phyloP scores from a whole-genome alignment of 2,329 filamentous ascomycete genomes.

The Rasamsonia emersonii region DNA sequence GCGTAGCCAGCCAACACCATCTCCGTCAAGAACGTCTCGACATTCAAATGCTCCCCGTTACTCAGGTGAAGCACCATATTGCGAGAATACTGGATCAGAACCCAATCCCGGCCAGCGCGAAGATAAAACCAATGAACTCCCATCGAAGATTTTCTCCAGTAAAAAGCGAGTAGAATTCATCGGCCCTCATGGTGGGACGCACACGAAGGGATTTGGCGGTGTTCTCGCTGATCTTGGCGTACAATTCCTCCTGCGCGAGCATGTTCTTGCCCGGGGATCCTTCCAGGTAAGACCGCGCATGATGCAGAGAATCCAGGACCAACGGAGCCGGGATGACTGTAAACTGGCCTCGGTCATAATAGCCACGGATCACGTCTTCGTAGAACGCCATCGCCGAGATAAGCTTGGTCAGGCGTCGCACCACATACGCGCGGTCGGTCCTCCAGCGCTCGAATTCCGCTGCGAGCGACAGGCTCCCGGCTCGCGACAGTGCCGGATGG shows the following conservation, averaged over 20 bases:
- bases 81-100: constrained; percentile 2
- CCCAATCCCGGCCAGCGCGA: constrained; percentile 12
- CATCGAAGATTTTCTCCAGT: constrained; percentile 13
- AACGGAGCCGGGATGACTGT: constrained; percentile 4
- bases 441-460: constrained; percentile 7
- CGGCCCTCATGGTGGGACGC: neutral
- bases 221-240: constrained; percentile 4
- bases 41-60: constrained; percentile 7
- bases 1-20: constrained; percentile 14
- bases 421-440: constrained; percentile 5
- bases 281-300: constrained; percentile 4
- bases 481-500: constrained; percentile 1
- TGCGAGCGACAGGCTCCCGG: constrained; percentile 3
- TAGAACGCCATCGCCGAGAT: constrained; percentile 3
- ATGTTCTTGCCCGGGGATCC: constrained; percentile 1
- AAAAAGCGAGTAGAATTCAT: constrained; percentile 5
- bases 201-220: constrained; percentile 4
- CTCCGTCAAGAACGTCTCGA: constrained; percentile 9
- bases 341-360: constrained; percentile 3
- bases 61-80: constrained; percentile 4
- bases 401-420: constrained; percentile 3
- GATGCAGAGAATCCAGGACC: constrained; percentile 3
- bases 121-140: constrained; percentile 17
- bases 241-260: constrained; percentile 2
- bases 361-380: constrained; percentile 3